Evolutionary conservation across 2,329 filamentous ascomycete species (phyloP).

Genomic region (Ceratocystiopsis minuta): DNA sequence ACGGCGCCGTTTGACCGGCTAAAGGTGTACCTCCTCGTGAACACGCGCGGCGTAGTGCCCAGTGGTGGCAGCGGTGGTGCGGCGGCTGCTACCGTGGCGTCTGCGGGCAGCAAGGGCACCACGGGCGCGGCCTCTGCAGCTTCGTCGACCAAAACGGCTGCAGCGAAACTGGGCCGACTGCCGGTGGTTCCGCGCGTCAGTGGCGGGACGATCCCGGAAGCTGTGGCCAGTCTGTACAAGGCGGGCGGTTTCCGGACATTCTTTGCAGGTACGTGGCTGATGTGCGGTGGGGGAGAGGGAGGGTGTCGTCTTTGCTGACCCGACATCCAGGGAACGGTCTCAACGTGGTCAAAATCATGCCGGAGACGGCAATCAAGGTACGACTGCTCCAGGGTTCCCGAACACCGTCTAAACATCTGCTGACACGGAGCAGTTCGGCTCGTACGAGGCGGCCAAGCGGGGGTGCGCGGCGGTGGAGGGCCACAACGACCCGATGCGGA

Average conservation of each 20-base stretch:
- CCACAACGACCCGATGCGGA: slow-evolving; percentile 60
- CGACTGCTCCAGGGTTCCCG: slow-evolving; percentile 12
- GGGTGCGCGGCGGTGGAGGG: slow-evolving; percentile 75
- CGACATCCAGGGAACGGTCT: slow-evolving; percentile 61
- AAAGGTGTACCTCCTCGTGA: slow-evolving; percentile 93
- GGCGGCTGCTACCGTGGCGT: slow-evolving; percentile 36
- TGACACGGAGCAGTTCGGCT: slow-evolving; percentile 46
- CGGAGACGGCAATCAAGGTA: slow-evolving; percentile 84
- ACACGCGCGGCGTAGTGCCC: slow-evolving; percentile 49
- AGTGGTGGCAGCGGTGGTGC: slow-evolving; percentile 53
- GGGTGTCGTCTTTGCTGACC: not conserved
- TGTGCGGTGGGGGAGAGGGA: no score
- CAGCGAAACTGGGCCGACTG: no score
- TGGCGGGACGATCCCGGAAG: slow-evolving; percentile 50
- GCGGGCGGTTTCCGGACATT: slow-evolving; percentile 76
- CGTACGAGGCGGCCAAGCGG: slow-evolving; percentile 88
- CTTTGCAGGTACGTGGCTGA: slow-evolving; percentile 57
- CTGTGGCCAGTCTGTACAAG: slow-evolving; percentile 62
- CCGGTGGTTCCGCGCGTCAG: slow-evolving; percentile 36
- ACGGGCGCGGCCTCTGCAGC: no score
- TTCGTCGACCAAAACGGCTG: no score
- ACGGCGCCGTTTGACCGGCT: slow-evolving; percentile 92
- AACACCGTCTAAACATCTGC: not conserved
- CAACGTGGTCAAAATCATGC: slow-evolving; percentile 96
- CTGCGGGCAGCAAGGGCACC: no score